phyloP scores from a whole-genome alignment of 306 rosid genomes.

The Vicia sativa region DNA sequence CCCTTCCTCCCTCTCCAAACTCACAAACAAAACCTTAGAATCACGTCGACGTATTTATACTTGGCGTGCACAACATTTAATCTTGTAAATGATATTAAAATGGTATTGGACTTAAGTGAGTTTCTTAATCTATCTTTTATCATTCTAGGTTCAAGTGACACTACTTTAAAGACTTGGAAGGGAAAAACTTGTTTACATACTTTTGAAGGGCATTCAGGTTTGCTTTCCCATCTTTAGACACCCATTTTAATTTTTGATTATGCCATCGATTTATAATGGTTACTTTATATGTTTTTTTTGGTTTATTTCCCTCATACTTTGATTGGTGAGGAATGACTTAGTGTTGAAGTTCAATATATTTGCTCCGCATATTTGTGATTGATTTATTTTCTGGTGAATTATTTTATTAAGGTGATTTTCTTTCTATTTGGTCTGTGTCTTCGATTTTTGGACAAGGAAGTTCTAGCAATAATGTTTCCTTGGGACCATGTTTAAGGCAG shows the following conservation, averaged over 20 bases:
- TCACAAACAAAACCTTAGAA: too few species aligned
- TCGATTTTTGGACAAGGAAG: slow-evolving; percentile 21
- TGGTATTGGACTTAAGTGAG: slow-evolving; percentile 23
- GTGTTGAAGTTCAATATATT: slow-evolving; percentile 28
- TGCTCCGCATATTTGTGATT: slow-evolving; percentile 19
- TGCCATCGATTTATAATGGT: not conserved
- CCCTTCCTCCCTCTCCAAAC: too few species aligned
- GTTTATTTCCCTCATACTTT: slow-evolving; percentile 14
- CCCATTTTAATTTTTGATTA: slow-evolving; percentile 8
- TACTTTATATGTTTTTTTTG: not conserved
- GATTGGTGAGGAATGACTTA: slow-evolving; percentile 26
- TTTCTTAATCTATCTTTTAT: slow-evolving; percentile 34
- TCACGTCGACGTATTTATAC: too few species aligned
- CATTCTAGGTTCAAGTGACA: slow-evolving; percentile 82
- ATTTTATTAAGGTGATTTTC: slow-evolving; percentile 26
- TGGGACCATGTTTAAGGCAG: slow-evolving; percentile 25
- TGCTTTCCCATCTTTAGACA: slow-evolving; percentile 29
- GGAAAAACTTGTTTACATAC: slow-evolving; percentile 79
- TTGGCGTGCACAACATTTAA: slow-evolving; percentile 3
- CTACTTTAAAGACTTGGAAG: slow-evolving; percentile 86
- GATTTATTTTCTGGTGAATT: slow-evolving; percentile 23
- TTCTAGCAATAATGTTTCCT: slow-evolving; percentile 12
- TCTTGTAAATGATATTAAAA: slow-evolving; percentile 16
- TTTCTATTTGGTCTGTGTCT: slow-evolving; percentile 11
- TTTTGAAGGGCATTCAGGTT: slow-evolving; percentile 90